These are phyloP conservation scores for Orychophragmus violaceus DNA, from an alignment of 345 rosid genomes.

Conservation along the genomic window DNA sequence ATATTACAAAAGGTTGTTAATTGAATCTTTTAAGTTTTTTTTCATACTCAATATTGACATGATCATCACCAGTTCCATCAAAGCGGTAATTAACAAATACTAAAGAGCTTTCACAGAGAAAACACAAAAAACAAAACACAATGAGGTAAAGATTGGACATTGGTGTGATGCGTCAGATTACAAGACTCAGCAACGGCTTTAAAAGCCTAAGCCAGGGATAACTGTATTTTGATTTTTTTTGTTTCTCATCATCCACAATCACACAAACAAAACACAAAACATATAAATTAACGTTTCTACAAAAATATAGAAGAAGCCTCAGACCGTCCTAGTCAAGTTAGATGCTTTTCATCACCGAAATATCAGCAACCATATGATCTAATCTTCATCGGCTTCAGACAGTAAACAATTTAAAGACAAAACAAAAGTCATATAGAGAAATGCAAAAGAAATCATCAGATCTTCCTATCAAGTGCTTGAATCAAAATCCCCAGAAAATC, in stretches of 20 bases:
- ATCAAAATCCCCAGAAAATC: neutral
- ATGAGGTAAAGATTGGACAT: neutral
- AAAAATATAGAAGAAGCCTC: neutral
- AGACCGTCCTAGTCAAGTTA: slow-evolving; percentile 38
- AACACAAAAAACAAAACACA: neutral
- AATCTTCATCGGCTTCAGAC: slow-evolving; percentile 24
- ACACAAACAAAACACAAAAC: neutral
- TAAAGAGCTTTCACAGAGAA: no score
- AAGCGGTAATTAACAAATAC: no score
- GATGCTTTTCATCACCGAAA: slow-evolving; percentile 23
- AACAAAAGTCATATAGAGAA: no score
- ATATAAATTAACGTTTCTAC: neutral
- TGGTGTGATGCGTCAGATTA: slow-evolving; percentile 18
- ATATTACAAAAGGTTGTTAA: no score
- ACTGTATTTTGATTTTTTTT: slow-evolving; percentile 30
- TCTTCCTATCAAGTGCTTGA: slow-evolving; percentile 26
- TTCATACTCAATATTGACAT: no score
- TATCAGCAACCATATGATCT: slow-evolving; percentile 28
- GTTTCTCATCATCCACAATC: slow-evolving; percentile 24
- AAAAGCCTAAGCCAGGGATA: slow-evolving; percentile 32
- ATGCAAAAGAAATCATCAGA: slow-evolving; percentile 32
- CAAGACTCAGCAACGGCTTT: slow-evolving; percentile 22
- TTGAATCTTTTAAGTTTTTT: no score
- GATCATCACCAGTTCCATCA: no score
- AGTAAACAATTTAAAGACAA: neutral